These are phyloP conservation scores for Pythium sukuiense DNA, from an alignment of 352 stramenopile genomes.

Conservation along the genomic window DNA sequence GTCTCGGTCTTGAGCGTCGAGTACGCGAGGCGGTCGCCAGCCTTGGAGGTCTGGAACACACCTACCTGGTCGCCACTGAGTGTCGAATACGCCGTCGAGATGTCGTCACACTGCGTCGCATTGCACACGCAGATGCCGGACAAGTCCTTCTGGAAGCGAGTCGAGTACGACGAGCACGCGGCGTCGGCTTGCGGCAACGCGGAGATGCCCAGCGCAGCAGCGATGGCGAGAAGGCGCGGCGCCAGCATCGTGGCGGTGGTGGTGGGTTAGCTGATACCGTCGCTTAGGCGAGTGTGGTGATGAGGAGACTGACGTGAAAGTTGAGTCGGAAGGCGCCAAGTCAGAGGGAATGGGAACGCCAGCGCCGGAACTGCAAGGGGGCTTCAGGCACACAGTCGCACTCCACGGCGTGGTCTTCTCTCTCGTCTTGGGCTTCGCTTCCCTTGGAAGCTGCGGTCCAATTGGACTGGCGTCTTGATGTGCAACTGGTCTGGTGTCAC, in stretches of 20 bases:
- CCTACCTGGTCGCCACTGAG: conserved; percentile 36
- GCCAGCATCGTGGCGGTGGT: neutral
- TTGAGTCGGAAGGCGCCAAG: neutral
- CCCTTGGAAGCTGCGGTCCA: neutral
- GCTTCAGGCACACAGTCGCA: neutral
- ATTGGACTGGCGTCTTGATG: neutral
- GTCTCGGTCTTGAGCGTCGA: conserved; percentile 19
- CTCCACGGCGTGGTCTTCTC: neutral
- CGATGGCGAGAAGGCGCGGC: neutral
- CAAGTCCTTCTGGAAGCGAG: conserved; percentile 40
- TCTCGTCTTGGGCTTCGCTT: no score
- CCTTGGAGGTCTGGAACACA: conserved; percentile 52
- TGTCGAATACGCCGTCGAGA: conserved; percentile 47
- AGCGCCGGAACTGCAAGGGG: neutral
- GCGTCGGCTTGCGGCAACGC: neutral
- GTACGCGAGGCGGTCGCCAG: conserved; percentile 47
- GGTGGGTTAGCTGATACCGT: neutral
- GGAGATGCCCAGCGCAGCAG: neutral
- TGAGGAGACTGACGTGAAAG: neutral
- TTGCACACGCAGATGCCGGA: conserved; percentile 64
- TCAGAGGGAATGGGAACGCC: neutral
- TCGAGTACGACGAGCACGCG: neutral
- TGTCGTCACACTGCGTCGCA: conserved; percentile 43
- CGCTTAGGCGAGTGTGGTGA: neutral
- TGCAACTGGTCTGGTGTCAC: neutral